Evolutionary conservation across 352 stramenopile species (phyloP), one percentile per base, ranked within the genome.

Genomic region (Pythium coloratum): DNA sequence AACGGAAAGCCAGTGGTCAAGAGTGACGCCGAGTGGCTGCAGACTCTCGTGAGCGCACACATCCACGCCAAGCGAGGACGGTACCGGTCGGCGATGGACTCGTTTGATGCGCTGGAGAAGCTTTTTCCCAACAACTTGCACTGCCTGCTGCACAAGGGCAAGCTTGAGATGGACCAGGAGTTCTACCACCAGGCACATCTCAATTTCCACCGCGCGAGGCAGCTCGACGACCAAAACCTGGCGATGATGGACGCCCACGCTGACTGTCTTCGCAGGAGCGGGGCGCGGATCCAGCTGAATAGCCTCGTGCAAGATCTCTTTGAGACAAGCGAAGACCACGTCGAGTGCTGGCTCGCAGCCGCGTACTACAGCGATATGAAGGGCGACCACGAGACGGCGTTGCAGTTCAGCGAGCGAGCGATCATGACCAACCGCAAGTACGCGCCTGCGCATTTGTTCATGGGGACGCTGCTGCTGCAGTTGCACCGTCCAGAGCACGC

Each of bases 321-420:
- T 49, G 73, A 77, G 14, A 84, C 86, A 16, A 93, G 74, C 44
- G 77, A 81, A 10, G 50, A 67, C 6, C 75, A 84, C 26, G 71
- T 76, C 9, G 77, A 90, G 49, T 75, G 77, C 4, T 95, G 87
- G 84, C 79, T 95, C 44, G 87, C 87, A 42, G 87, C 84, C 7
- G 81, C 82, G 26, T 92, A 86, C 56, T 89, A 89, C 55, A 88
- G 78, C 36, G 83, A 91, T 16, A 69, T 91, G 55, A 95, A 92
- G 51, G 79, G 73, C 20, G 87, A 95, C 51, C 69, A 81, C 55
- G 81, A 92, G 46, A 78, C 73, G 7, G 87, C 87, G 3, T 58
- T 93, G 24, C 81, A 93, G 67, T 86, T 93, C 51, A 88, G 75
- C 26, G 84, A 95, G 38, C 78, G 83, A 24, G 82, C 87, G 24